A percentile compares a stretch with the other conserved stretches of the same genome.
Conservation (phyloP, 164 flowering plant genomes). For the Berberis vulgaris region DNA sequence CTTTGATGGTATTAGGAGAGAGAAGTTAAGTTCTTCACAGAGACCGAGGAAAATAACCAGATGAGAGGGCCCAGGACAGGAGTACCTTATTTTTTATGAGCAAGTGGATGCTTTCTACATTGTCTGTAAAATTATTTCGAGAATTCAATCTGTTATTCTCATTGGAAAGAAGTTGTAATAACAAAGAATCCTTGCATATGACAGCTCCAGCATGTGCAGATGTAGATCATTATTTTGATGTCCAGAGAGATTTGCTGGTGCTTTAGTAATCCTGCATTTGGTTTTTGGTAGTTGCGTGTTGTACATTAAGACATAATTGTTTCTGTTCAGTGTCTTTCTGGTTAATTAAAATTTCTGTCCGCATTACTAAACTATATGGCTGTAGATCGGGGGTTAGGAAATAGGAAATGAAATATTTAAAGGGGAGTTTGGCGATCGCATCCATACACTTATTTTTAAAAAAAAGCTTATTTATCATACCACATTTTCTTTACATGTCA, state of each 20-base stretch:
- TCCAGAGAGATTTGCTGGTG: not conserved
- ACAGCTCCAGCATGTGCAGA: not conserved
- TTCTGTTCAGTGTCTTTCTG: too few species aligned
- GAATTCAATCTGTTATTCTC: not conserved
- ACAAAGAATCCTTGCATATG: not conserved
- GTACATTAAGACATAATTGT: not conserved
- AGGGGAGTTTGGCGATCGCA: too few species aligned
- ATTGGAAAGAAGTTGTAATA: not conserved
- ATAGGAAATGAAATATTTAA: too few species aligned
- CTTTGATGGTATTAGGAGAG: slow-evolving; percentile 45
- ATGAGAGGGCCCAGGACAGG: slow-evolving; percentile 99
- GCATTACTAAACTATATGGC: too few species aligned
- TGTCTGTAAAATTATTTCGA: slow-evolving; percentile 22
- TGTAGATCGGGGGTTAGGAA: too few species aligned
- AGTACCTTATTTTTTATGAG: slow-evolving; percentile 88
- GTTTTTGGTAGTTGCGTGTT: not conserved
- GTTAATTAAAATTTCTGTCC: too few species aligned
- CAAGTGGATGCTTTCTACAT: slow-evolving; percentile 4
- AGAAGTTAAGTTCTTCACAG: slow-evolving; percentile 98
- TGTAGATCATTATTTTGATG: not conserved
- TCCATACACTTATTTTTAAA: too few species aligned
- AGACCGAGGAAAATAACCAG: slow-evolving; percentile 98
- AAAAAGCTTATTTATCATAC: too few species aligned
- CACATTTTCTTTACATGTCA: too few species aligned
- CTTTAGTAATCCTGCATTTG: not conserved